Percentiles rank a stretch among this genome's conserved stretches.
These are phyloP conservation scores for Colletotrichum ledebouriae DNA, from an alignment of 2,329 filamentous ascomycete genomes.

Conservation along the genomic window DNA sequence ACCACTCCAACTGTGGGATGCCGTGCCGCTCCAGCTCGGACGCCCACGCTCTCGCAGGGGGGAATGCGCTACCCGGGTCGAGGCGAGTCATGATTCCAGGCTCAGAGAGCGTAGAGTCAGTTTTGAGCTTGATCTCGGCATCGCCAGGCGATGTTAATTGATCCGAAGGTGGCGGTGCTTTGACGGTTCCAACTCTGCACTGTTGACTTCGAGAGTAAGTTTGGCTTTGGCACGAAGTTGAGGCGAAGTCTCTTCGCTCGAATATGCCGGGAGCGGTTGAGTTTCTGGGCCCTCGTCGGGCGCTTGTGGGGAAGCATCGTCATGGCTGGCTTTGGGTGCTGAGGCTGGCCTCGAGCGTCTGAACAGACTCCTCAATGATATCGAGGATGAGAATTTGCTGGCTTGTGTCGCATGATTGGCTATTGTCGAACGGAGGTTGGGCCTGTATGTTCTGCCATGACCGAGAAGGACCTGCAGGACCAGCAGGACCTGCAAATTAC, in stretches of 20 bases:
- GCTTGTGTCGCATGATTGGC: too few species aligned
- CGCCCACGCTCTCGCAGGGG: slow-evolving; percentile 48
- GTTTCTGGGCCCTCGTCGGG: background rate
- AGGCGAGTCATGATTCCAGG: slow-evolving; percentile 46
- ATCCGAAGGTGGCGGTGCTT: background rate
- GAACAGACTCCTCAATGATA: background rate
- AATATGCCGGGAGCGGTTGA: background rate
- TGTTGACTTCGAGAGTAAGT: background rate
- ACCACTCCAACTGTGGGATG: slow-evolving; percentile 46
- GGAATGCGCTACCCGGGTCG: slow-evolving; percentile 41
- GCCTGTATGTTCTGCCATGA: too few species aligned
- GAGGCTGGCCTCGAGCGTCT: background rate
- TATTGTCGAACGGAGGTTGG: too few species aligned
- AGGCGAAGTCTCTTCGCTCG: background rate
- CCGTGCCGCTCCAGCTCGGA: slow-evolving; percentile 44
- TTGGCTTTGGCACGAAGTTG: slow-evolving; percentile 9
- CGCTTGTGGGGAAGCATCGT: background rate
- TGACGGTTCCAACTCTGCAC: too few species aligned
- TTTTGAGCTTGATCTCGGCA: background rate
- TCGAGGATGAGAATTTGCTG: too few species aligned
- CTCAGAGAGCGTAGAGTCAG: slow-evolving; percentile 40
- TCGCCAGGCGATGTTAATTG: background rate
- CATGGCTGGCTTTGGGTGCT: background rate
- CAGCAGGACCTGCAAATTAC: too few species aligned
- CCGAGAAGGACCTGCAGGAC: too few species aligned